Base-by-base conservation (phyloP, 805 yeast genomes). In the Myxozyma nipponensis region DNA sequence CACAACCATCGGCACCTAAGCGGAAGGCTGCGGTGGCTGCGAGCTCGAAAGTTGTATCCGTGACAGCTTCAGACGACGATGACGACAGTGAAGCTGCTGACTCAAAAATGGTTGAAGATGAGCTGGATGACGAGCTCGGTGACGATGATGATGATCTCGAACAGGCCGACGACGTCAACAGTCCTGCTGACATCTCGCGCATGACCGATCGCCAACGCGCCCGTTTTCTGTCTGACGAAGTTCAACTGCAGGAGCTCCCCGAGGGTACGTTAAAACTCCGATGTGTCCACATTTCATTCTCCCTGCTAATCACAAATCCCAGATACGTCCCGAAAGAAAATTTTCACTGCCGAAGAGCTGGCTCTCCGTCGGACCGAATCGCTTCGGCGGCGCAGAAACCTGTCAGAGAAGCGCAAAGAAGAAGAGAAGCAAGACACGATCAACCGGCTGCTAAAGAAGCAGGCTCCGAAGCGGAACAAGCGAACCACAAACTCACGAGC, bases 391-490 rank as follows among this genome's bases (percentile, higher is more conserved):
- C 76, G 98, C 58, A 86, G 85, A 66, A 90, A 91, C 64, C 77
- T 88, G 61, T 82, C 83, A 59, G 89, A 83, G 62, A 83, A 84
- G 69, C 81, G 84, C 57, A 70, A 87, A 37, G 97, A 90, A 63
- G 96, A 87, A 66, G 98, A 93, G 67, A 93, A 93, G 65, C 79
- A 83, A 63, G 97, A 91, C 57, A 90, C 97, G 0, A 75, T 91
- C 57, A 91, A 91, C 66, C 87, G 86, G 66, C 72, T 91, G 57
- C 72, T 91, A 57, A 83, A 86, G 68, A 81, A 90, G 66, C 77
- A 96, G 56, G 96, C 96, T 0, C 81, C 80, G 19, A 62, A 63
- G 37, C 47, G 59, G 22, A 54, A 51, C 23, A 52, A 57, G 9
- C 50, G 47, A 28, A 19, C 25, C 41, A 42, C 26, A 43, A 42